Conservation (phyloP, 169 alveolate species). For the Eimeria mitis region DNA sequence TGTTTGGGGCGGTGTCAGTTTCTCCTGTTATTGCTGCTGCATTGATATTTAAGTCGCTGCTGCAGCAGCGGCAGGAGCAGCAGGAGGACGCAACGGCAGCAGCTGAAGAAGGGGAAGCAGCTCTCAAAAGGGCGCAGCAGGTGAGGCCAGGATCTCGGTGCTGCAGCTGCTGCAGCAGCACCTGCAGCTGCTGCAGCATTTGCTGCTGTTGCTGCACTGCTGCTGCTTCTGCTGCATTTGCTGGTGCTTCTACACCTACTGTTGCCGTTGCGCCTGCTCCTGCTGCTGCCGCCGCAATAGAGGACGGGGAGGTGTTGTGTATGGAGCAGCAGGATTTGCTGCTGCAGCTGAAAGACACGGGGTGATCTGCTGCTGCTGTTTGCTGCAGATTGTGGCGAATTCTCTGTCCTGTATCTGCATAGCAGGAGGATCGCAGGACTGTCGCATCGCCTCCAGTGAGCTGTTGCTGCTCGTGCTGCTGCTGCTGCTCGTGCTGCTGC, state of each 20-base stretch:
- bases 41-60: conserved; percentile 32
- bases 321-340: not conserved
- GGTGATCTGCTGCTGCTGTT: not conserved
- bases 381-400: conserved; percentile 38
- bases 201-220: conserved; percentile 19
- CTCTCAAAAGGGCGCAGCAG: conserved; percentile 25
- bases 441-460: conserved; percentile 12
- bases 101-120: conserved; percentile 1
- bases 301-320: not conserved
- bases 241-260: not conserved
- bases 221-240: not conserved
- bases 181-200: not conserved
- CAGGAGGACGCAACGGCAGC: not conserved
- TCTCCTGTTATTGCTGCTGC: conserved; percentile 43
- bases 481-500: not conserved
- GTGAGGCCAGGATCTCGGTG: not conserved
- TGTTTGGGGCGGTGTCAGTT: conserved; percentile 5
- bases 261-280: not conserved
- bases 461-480: not conserved
- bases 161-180: conserved; percentile 2
- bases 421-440: conserved; percentile 4
- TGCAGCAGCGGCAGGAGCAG: conserved; percentile 63
- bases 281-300: too few species aligned
- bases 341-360: not conserved
- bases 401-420: conserved; percentile 8